Conservation (phyloP, 768 basidiomycete species). For the Leccinellum albellum region DNA sequence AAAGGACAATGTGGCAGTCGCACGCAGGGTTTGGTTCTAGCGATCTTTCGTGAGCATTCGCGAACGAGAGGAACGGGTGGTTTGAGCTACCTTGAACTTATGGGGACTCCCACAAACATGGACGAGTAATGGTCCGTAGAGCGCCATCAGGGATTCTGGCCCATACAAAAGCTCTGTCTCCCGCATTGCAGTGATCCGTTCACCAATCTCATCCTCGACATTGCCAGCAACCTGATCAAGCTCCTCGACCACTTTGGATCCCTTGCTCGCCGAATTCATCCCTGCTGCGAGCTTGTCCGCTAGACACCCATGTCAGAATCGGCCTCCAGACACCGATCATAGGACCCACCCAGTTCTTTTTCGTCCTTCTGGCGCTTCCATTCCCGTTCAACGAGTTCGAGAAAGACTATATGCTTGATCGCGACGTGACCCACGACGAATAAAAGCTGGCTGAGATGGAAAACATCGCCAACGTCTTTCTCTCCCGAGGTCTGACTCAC, state of each 20-base stretch:
- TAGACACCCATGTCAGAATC: slow-evolving; percentile 18
- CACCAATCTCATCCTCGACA: slow-evolving; percentile 97
- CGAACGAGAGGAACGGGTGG: background rate
- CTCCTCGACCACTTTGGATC: slow-evolving; percentile 70
- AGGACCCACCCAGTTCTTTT: slow-evolving; percentile 62
- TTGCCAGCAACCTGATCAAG: slow-evolving; percentile 97
- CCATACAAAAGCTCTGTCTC: slow-evolving; percentile 89
- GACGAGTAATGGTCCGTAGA: slow-evolving; percentile 88
- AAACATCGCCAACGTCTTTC: slow-evolving; percentile 73
- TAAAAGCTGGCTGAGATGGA: slow-evolving; percentile 87
- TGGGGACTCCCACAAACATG: slow-evolving; percentile 88
- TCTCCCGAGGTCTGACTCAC: slow-evolving; percentile 17
- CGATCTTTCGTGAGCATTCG: slow-evolving; percentile 4
- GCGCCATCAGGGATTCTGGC: slow-evolving; percentile 69
- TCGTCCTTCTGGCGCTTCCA: slow-evolving; percentile 96
- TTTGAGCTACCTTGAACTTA: slow-evolving; percentile 70
- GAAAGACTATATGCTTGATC: slow-evolving; percentile 94
- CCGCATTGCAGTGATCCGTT: slow-evolving; percentile 76
- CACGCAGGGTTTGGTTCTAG: slow-evolving; percentile 83
- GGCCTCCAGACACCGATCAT: background rate
- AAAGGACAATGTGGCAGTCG: slow-evolving; percentile 82
- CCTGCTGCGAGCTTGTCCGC: slow-evolving; percentile 58
- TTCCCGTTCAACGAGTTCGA: slow-evolving; percentile 93
- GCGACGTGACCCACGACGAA: slow-evolving; percentile 96
- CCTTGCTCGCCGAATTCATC: slow-evolving; percentile 34